Conservation (phyloP, 768 basidiomycete genomes). For the Leccinum obscurum region DNA sequence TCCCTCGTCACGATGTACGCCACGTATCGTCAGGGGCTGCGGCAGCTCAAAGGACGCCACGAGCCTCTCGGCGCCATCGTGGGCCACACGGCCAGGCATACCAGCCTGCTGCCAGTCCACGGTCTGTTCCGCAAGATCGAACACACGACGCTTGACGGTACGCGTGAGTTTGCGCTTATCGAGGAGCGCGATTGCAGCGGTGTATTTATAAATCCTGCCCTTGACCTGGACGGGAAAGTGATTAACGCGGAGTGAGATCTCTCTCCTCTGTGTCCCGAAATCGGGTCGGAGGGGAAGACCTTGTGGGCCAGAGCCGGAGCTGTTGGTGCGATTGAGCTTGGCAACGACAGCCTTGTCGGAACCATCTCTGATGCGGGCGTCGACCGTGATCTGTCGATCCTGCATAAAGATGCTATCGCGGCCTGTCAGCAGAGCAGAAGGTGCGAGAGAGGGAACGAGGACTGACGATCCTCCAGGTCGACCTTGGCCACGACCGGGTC, state of each 20-base stretch:
- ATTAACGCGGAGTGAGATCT: constrained; percentile 47
- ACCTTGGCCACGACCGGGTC: constrained; percentile 8
- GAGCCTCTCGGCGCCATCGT: constrained; percentile 45
- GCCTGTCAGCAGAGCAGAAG: background rate
- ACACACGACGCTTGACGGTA: constrained; percentile 43
- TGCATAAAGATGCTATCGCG: constrained; percentile 32
- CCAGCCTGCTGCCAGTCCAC: constrained; percentile 39
- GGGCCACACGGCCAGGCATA: constrained; percentile 41
- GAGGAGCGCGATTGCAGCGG: constrained; percentile 29
- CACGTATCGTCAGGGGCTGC: constrained; percentile 40
- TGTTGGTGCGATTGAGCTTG: background rate
- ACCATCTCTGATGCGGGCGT: constrained; percentile 48
- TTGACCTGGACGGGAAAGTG: constrained; percentile 46
- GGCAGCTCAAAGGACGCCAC: constrained; percentile 41
- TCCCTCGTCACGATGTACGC: constrained; percentile 41
- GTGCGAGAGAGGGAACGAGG: background rate
- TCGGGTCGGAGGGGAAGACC: constrained; percentile 46
- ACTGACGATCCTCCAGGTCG: constrained; percentile 23
- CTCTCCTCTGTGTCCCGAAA: constrained; percentile 42
- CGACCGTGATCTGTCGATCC: constrained; percentile 44
- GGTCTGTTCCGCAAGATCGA: constrained; percentile 44
- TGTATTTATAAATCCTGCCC: constrained; percentile 43
- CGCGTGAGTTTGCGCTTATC: constrained; percentile 20
- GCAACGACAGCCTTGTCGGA: constrained; percentile 40
- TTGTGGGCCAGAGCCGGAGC: background rate